Conservation (phyloP, 371 early-diverging fungal species). For the Mucor circinelloides region DNA sequence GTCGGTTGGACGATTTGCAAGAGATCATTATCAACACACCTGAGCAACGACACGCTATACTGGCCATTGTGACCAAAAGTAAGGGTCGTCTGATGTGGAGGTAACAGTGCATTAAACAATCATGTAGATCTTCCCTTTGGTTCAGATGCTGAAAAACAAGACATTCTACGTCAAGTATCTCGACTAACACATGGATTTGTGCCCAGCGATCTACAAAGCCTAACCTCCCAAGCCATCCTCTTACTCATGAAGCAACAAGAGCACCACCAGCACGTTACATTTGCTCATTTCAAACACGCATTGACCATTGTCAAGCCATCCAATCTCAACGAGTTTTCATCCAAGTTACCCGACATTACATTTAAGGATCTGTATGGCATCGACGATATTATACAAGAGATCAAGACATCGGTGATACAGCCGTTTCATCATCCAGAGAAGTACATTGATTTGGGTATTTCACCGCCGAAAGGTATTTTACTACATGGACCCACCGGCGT, state of each 20-base stretch:
- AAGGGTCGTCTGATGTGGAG: background rate
- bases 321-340: conserved; percentile 58
- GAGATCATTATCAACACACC: conserved; percentile 53
- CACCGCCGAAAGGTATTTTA: conserved; percentile 95
- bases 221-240: conserved; percentile 62
- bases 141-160: conserved; percentile 41
- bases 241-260: conserved; percentile 40
- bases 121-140: conserved; percentile 57
- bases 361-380: conserved; percentile 74
- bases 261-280: background rate
- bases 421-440: conserved; percentile 89
- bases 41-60: conserved; percentile 45
- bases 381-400: conserved; percentile 61
- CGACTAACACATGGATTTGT: conserved; percentile 94
- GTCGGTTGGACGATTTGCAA: conserved; percentile 56
- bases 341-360: conserved; percentile 59
- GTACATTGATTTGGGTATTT: conserved; percentile 83
- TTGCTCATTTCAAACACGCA: conserved; percentile 47
- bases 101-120: background rate
- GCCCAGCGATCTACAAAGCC: conserved; percentile 71
- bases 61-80: conserved; percentile 56
- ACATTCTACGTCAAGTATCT: conserved; percentile 80
- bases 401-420: conserved; percentile 65
- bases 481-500: conserved; percentile 99
- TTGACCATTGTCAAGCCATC: conserved; percentile 58